Evolutionary conservation across 1,284 basidiomycete genomes (phyloP).

Genomic region (Apiotrichum veenhuisii): DNA sequence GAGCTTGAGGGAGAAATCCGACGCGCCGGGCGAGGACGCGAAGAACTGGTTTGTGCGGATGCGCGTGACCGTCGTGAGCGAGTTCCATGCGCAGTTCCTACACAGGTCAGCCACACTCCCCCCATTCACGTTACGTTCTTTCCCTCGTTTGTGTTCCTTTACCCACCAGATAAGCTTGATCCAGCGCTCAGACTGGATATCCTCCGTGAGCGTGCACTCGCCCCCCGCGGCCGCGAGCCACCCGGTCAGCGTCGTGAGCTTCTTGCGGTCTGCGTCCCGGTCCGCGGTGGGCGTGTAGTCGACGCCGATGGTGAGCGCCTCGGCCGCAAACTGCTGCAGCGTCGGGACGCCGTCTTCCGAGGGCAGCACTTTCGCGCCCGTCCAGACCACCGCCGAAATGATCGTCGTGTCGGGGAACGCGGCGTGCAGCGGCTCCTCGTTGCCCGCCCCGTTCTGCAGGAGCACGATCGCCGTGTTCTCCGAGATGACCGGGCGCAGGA

Average conservation of each 20-base stretch:
- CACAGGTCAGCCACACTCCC: neutral
- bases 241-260: constrained; percentile 39
- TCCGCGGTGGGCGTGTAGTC: constrained; percentile 32
- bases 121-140: neutral
- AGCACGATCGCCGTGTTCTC: constrained; percentile 50
- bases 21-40: constrained; percentile 34
- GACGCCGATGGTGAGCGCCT: constrained; percentile 49
- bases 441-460: constrained; percentile 55
- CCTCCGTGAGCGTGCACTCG: constrained; percentile 44
- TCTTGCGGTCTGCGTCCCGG: constrained; percentile 29
- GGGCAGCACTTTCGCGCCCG: constrained; percentile 44
- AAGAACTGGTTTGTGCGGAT: constrained; percentile 45
- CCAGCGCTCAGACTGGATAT: constrained; percentile 54
- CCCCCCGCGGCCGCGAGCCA: constrained; percentile 45
- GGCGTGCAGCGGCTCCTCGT: constrained; percentile 51
- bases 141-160: constrained; percentile 12
- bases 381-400: constrained; percentile 53
- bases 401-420: constrained; percentile 50
- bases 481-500: constrained; percentile 38
- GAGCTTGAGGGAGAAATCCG: constrained; percentile 35
- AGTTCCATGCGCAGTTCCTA: constrained; percentile 46
- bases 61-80: constrained; percentile 43
- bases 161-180: constrained; percentile 53
- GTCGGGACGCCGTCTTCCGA: constrained; percentile 23
- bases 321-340: constrained; percentile 46